These are phyloP conservation scores for Mycena capillaripes DNA, from an alignment of 768 basidiomycete genomes.

Conservation along the genomic window DNA sequence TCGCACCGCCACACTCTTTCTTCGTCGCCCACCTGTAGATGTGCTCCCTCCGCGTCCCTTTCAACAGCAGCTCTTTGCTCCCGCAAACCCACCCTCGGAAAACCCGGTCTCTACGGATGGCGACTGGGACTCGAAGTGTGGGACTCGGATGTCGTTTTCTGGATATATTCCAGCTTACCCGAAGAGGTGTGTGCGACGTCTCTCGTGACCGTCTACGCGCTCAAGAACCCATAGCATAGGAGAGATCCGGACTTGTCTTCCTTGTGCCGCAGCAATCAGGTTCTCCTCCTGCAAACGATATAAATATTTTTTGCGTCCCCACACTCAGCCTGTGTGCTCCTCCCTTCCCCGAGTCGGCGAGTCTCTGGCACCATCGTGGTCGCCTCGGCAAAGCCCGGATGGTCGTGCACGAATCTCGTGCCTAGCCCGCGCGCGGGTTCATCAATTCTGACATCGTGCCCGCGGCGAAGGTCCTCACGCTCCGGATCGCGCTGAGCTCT, in stretches of 20 bases:
- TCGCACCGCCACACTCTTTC: no score
- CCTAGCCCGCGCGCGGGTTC: slow-evolving; percentile 11
- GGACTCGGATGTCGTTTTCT: no score
- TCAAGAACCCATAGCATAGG: neutral
- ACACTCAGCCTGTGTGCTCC: neutral
- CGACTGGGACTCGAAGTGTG: no score
- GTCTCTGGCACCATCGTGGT: neutral
- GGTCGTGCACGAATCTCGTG: slow-evolving; percentile 16
- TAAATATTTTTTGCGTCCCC: neutral
- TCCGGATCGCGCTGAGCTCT: slow-evolving; percentile 28
- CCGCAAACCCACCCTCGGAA: no score
- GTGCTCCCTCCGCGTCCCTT: no score
- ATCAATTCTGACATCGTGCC: slow-evolving; percentile 11
- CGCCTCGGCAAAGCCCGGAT: slow-evolving; percentile 18
- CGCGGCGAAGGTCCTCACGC: neutral
- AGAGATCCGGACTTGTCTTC: neutral
- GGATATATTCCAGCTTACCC: no score
- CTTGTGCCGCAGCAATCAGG: neutral
- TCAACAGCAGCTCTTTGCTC: no score
- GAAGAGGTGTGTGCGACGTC: no score
- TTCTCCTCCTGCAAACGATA: neutral
- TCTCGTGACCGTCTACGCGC: neutral
- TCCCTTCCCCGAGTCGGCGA: neutral
- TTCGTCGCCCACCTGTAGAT: no score
- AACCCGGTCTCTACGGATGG: no score